These are phyloP conservation scores for Cercophora sp. DNA, from an alignment of 495 filamentous ascomycete genomes.

Conservation along the genomic window DNA sequence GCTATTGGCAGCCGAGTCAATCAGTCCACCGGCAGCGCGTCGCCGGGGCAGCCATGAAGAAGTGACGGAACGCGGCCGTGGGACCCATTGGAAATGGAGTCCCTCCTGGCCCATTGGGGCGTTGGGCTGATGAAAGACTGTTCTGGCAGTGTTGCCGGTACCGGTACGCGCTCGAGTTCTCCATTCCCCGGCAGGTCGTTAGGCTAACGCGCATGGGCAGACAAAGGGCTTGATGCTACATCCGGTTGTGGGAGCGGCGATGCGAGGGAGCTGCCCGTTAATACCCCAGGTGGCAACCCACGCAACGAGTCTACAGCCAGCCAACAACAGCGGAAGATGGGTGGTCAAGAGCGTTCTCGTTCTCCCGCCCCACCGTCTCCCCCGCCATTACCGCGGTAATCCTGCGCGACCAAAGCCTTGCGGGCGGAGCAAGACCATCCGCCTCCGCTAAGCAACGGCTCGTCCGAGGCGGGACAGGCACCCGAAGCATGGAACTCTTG, in stretches of 20 bases:
- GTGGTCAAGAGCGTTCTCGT: slow-evolving; percentile 1
- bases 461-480: background rate
- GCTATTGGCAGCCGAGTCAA: background rate
- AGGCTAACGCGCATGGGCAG: slow-evolving; percentile 4
- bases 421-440: slow-evolving; percentile 2
- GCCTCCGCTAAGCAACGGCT: slow-evolving; percentile 1
- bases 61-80: too few species aligned
- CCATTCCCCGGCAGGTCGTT: slow-evolving; percentile 1
- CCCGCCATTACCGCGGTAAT: slow-evolving; percentile 1
- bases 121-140: background rate
- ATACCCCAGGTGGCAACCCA: background rate
- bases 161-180: background rate
- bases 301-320: background rate
- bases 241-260: slow-evolving; percentile 3
- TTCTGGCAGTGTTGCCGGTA: slow-evolving; percentile 1
- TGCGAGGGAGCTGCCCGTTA: slow-evolving; percentile 6
- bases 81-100: background rate
- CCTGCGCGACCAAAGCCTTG: background rate
- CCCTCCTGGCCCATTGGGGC: background rate
- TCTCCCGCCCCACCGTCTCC: slow-evolving; percentile 2
- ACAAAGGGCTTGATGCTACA: slow-evolving; percentile 7
- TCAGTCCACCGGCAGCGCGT: too few species aligned
- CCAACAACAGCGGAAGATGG: slow-evolving; percentile 1
- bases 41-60: too few species aligned
- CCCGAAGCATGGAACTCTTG: too few species aligned